Percentiles rank a stretch among this genome's conserved stretches.
phyloP scores from a whole-genome alignment of 2,329 filamentous ascomycete species.

The Venturia effusa region DNA sequence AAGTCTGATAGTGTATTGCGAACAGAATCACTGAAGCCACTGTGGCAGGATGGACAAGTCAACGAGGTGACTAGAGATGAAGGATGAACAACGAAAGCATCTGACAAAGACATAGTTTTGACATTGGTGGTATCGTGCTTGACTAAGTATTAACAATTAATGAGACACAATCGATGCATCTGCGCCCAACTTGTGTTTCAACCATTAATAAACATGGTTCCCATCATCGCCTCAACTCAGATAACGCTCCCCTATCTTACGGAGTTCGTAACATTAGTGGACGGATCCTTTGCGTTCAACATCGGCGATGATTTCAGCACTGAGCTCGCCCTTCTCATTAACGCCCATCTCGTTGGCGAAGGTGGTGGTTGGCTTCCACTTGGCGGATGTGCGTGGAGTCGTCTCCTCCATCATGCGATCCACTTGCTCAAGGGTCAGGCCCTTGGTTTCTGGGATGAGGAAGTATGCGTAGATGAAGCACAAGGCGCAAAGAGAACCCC shows the following conservation, averaged over 20 bases:
- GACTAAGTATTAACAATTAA: background rate
- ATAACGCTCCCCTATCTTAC: background rate
- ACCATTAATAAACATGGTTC: background rate
- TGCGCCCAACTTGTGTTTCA: too few relatives aligned
- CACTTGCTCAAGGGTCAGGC: constrained; percentile 27
- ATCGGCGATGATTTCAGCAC: constrained; percentile 11
- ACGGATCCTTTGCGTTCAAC: constrained; percentile 10
- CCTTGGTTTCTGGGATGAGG: constrained; percentile 29
- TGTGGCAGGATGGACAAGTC: too few relatives aligned
- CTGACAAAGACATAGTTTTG: background rate
- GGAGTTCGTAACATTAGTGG: too few relatives aligned
- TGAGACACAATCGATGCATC: background rate
- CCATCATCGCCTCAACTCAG: background rate
- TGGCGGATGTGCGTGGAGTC: constrained; percentile 62
- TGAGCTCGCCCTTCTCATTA: constrained; percentile 12
- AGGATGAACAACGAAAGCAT: background rate
- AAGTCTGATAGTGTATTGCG: too few relatives aligned
- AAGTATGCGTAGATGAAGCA: constrained; percentile 42
- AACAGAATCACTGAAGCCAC: too few relatives aligned
- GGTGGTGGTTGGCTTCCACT: constrained; percentile 63
- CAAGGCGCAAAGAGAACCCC: constrained; percentile 25
- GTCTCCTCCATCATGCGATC: constrained; percentile 76
- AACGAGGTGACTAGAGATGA: background rate
- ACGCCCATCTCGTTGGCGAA: constrained; percentile 43
- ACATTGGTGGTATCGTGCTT: background rate